A percentile compares a stretch with the other conserved stretches of the same genome.
These are phyloP conservation scores for Pascua sp. DNA, from an alignment of 1,284 basidiomycete genomes.

Conservation along the genomic window DNA sequence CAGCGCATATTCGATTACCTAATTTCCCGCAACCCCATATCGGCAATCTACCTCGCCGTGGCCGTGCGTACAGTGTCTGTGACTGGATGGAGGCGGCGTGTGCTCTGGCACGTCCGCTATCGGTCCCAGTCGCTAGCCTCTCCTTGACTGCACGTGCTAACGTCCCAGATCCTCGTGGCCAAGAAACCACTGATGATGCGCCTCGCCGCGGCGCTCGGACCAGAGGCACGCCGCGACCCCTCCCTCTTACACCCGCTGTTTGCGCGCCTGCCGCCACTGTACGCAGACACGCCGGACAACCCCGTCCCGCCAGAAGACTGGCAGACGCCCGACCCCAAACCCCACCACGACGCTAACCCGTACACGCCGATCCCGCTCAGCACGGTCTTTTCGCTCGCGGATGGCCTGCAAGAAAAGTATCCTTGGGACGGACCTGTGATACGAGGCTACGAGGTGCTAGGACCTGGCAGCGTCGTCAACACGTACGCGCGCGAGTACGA, in stretches of 20 bases:
- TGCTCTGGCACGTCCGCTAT: not conserved
- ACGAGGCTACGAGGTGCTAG: slow-evolving; percentile 41
- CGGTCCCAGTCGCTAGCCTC: not conserved
- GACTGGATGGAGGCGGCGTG: not conserved
- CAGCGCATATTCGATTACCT: slow-evolving; percentile 87
- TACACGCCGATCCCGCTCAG: slow-evolving; percentile 41
- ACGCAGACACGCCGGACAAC: slow-evolving; percentile 43
- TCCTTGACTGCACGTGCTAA: not conserved
- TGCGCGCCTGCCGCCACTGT: slow-evolving; percentile 64
- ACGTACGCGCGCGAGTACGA: slow-evolving; percentile 33
- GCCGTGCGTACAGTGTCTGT: slow-evolving; percentile 57
- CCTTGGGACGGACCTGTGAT: slow-evolving; percentile 40
- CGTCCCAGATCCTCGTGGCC: slow-evolving; percentile 41
- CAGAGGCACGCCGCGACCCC: slow-evolving; percentile 40
- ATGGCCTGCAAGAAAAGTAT: slow-evolving; percentile 35
- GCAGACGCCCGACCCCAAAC: not conserved
- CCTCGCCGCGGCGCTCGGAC: slow-evolving; percentile 32
- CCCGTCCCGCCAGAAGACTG: slow-evolving; percentile 7
- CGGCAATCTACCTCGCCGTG: slow-evolving; percentile 73
- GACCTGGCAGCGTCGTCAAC: slow-evolving; percentile 35
- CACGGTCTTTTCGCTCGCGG: slow-evolving; percentile 39
- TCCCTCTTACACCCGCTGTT: slow-evolving; percentile 69
- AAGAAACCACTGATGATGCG: slow-evolving; percentile 46
- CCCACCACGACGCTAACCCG: slow-evolving; percentile 30
- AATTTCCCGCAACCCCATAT: slow-evolving; percentile 73